Conservation (phyloP, 176 grass and related monocot genomes). For the Tillandsia fasciculata region DNA sequence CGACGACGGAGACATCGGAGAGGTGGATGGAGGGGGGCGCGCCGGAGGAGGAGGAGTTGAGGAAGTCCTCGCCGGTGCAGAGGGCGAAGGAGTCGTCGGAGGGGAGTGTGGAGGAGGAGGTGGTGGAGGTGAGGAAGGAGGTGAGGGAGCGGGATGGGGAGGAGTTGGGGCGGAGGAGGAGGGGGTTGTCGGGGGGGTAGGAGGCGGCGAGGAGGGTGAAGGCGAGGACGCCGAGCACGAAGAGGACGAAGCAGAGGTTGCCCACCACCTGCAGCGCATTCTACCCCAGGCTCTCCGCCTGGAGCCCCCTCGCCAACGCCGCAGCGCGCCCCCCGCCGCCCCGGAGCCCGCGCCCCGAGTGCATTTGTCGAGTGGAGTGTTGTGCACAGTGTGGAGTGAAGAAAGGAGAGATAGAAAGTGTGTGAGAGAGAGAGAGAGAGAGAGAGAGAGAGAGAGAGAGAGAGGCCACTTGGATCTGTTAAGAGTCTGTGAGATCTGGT, state of each 20-base stretch:
- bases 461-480: no score
- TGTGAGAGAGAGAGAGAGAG: no score
- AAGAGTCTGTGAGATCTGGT: no score
- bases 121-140: constrained; percentile 10
- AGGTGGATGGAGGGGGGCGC: background rate
- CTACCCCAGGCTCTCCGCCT: constrained; percentile 7
- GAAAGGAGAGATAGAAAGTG: no score
- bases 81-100: constrained; percentile 15
- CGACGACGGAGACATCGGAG: background rate
- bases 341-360: background rate
- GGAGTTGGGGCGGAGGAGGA: background rate
- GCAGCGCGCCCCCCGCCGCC: background rate
- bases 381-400: no score
- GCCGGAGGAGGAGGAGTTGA: constrained; percentile 22
- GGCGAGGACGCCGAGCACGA: constrained; percentile 13
- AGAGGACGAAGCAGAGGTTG: constrained; percentile 13
- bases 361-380: background rate
- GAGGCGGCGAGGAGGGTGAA: constrained; percentile 22
- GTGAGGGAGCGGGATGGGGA: background rate
- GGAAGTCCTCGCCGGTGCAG: constrained; percentile 9
- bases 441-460: no score
- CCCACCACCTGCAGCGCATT: background rate
- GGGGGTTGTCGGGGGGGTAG: constrained; percentile 9
- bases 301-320: background rate
- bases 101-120: constrained; percentile 24